A percentile compares a stretch with the other conserved stretches of the same genome.
Conservation (phyloP, 768 basidiomycete species). For the Boletus coccyginus region DNA sequence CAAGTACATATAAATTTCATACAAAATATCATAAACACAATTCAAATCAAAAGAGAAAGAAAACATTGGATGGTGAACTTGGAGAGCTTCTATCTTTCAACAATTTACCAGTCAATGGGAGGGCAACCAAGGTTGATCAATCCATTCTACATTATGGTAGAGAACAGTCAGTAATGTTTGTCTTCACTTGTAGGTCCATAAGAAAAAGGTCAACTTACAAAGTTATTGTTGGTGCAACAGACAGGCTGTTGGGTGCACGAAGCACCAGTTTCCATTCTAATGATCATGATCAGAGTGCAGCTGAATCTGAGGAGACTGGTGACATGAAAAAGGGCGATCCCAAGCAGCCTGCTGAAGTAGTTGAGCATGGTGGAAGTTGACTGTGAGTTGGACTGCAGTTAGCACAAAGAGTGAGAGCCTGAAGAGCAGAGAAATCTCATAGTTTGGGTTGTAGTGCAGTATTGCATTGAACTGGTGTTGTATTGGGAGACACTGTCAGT, state of each 20-base stretch:
- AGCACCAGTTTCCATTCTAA: neutral
- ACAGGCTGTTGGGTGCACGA: neutral
- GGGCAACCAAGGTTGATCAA: too few relatives aligned
- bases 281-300: constrained; percentile 1
- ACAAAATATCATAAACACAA: neutral
- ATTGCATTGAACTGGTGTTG: too few relatives aligned
- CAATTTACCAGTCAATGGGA: too few relatives aligned
- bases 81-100: neutral
- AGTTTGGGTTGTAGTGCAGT: neutral
- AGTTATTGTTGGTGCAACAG: neutral
- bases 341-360: neutral
- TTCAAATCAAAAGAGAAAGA: neutral
- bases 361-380: neutral
- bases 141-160: too few relatives aligned
- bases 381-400: neutral
- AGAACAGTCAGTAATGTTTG: neutral
- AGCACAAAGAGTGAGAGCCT: neutral
- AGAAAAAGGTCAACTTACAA: neutral
- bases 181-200: neutral
- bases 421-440: neutral
- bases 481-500: too few relatives aligned
- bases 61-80: neutral
- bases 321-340: neutral
- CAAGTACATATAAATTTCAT: too few relatives aligned
- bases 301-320: neutral